phyloP scores from a whole-genome alignment of 2,329 filamentous ascomycete genomes.

The Alternaria incomplexa region DNA sequence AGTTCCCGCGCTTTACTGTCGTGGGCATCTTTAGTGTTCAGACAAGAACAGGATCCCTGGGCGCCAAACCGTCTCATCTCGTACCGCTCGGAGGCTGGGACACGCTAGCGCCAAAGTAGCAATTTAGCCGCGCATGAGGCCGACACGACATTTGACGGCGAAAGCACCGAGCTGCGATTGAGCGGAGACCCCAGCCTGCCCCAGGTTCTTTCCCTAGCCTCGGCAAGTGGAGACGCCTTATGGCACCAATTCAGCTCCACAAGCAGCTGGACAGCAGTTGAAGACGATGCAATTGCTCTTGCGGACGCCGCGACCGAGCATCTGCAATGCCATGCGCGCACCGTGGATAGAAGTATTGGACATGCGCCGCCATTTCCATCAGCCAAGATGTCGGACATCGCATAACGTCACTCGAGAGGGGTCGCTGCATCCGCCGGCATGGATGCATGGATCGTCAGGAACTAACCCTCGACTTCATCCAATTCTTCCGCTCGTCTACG shows the following conservation, averaged over 20 bases:
- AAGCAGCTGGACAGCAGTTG: not conserved
- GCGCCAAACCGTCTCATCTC: slow-evolving; percentile 5
- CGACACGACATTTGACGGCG: not conserved
- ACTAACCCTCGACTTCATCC: slow-evolving; percentile 9
- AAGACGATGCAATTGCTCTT: not conserved
- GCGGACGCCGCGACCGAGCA: not conserved
- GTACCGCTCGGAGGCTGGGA: not conserved
- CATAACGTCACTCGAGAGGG: slow-evolving; percentile 12
- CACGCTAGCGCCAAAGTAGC: slow-evolving; percentile 1
- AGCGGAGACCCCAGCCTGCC: slow-evolving; percentile 7
- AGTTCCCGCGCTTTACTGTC: not conserved
- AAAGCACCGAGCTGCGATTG: slow-evolving; percentile 2
- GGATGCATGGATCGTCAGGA: slow-evolving; percentile 25
- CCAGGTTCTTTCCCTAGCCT: slow-evolving; percentile 8
- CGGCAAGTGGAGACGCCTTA: slow-evolving; percentile 6
- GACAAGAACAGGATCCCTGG: not conserved
- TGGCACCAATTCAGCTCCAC: not conserved
- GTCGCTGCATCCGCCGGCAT: slow-evolving; percentile 12
- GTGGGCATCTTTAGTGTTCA: not conserved
- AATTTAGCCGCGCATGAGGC: slow-evolving; percentile 6
- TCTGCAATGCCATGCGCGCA: not conserved
- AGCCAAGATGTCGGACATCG: not conserved
- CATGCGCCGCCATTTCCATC: not conserved
- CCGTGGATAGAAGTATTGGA: not conserved
- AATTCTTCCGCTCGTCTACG: slow-evolving; percentile 28